Conservation (phyloP, 306 rosid genomes). For the Cicer cuneatum region DNA sequence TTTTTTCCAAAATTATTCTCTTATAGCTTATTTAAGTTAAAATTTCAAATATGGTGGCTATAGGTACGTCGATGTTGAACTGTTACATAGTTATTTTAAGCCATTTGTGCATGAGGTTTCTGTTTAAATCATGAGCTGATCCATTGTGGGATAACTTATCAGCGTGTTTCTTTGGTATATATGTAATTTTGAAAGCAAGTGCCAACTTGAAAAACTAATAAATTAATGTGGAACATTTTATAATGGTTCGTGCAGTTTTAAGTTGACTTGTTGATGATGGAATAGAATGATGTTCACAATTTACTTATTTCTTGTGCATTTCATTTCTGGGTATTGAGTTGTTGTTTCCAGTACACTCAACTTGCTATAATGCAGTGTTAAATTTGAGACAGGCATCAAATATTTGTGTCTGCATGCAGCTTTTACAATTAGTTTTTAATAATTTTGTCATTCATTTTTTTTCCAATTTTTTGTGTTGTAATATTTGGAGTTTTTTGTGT, state of each 20-base stretch:
- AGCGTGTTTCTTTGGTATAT: neutral
- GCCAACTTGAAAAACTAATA: slow-evolving; percentile 5
- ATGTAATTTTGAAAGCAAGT: slow-evolving; percentile 8
- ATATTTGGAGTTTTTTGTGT: slow-evolving; percentile 41
- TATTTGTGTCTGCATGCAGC: slow-evolving; percentile 34
- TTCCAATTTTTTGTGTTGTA: slow-evolving; percentile 5
- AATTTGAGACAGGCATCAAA: slow-evolving; percentile 37
- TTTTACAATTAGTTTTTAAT: slow-evolving; percentile 2
- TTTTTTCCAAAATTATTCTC: neutral
- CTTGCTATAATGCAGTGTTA: slow-evolving; percentile 21
- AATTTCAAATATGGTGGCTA: slow-evolving; percentile 2
- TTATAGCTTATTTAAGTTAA: neutral
- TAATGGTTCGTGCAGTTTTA: slow-evolving; percentile 1
- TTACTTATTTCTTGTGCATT: slow-evolving; percentile 11
- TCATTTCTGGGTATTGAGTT: slow-evolving; percentile 22
- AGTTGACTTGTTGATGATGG: neutral
- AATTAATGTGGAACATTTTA: neutral
- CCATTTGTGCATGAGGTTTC: slow-evolving; percentile 15
- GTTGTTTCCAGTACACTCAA: slow-evolving; percentile 25
- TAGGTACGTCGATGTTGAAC: neutral
- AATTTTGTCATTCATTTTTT: slow-evolving; percentile 6
- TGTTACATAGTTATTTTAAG: slow-evolving; percentile 4
- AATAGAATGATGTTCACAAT: slow-evolving; percentile 3
- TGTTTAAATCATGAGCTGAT: slow-evolving; percentile 4
- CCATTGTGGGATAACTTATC: slow-evolving; percentile 6